Evolutionary conservation across 768 basidiomycete genomes (phyloP).

Genomic region (Trichaptum fuscoviolaceum): DNA sequence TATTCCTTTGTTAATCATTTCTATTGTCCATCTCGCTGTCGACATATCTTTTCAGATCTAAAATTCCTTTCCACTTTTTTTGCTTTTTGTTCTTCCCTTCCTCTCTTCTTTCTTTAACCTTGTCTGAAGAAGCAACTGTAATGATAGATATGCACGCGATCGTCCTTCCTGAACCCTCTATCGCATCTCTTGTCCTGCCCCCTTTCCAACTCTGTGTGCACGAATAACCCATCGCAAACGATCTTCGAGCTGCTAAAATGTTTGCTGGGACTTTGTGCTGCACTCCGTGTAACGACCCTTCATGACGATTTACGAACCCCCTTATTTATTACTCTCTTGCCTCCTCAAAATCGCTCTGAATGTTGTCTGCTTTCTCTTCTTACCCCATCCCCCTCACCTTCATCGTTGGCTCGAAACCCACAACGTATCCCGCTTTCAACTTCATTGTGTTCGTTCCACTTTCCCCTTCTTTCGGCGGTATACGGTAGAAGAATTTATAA

Average conservation of each 20-base stretch:
- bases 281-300: conserved; percentile 9
- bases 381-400: neutral
- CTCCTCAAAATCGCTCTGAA: conserved; percentile 1
- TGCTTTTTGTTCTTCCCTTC: neutral
- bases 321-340: conserved; percentile 1
- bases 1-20: conserved; percentile 22
- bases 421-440: neutral
- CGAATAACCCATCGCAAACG: neutral
- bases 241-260: neutral
- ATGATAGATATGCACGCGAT: conserved; percentile 1
- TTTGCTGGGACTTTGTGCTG: conserved; percentile 1
- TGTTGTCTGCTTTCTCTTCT: neutral
- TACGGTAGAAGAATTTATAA: neutral
- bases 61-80: conserved; percentile 3
- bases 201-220: neutral
- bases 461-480: neutral
- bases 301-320: conserved; percentile 2
- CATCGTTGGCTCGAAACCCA: neutral
- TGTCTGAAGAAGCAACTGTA: conserved; percentile 5
- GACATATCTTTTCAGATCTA: conserved; percentile 26
- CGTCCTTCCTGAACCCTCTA: neutral
- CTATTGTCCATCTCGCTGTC: conserved; percentile 21
- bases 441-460: neutral
- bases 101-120: neutral
- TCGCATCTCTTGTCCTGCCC: neutral